Evolutionary conservation across 179 eudicot genomes (phyloP), one percentile per base, ranked within the genome.

Genomic region (Drosera spatulata): DNA sequence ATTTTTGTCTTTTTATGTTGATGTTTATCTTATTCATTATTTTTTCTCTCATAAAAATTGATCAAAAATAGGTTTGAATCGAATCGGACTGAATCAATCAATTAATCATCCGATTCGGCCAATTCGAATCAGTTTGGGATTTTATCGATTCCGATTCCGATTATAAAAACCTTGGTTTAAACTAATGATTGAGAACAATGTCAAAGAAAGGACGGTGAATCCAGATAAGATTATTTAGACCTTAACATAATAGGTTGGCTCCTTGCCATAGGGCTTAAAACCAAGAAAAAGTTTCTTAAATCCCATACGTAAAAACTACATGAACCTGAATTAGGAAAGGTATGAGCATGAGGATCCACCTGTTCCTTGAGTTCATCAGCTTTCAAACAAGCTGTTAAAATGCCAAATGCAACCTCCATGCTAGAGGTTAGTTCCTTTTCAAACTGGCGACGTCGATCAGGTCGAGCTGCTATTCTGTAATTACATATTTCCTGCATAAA

Each of bases 401-500:
- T 71, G 67, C 73, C 68, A 50, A 90, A 79, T 48, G 97, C 88
- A 73, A 79, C 80, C 70, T 90, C 99, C 74, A 79, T 69, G 13
- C 85, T 79, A 69, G 94, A 79, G 62, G 79, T 74, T 61, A 94
- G 85, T 70, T 94, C 99, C 68, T 85, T 82, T 74, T 94, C 99
- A 76, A 86, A 94, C 67, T 76, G 81, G 41, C 94, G 94, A 38
- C 99, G 93, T 69, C 99, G 83, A 68, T 90, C 94, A 62, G 97
- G 88, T 61, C 99, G 94, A 62, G 85, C 96, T 58, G 99, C 83
- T 69, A 94, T 94, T 83, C 88, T 85, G 72, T 94, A 90, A 76
- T 90, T 86, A 64, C 80, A 82, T 9, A 71, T 82, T 81, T 94
- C 99, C 99, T 94, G 82, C 56, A 62, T 61, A 58, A 42, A 61